Conservation (phyloP, 148 eudicot genomes). For the Vaccinium macrocarpon region DNA sequence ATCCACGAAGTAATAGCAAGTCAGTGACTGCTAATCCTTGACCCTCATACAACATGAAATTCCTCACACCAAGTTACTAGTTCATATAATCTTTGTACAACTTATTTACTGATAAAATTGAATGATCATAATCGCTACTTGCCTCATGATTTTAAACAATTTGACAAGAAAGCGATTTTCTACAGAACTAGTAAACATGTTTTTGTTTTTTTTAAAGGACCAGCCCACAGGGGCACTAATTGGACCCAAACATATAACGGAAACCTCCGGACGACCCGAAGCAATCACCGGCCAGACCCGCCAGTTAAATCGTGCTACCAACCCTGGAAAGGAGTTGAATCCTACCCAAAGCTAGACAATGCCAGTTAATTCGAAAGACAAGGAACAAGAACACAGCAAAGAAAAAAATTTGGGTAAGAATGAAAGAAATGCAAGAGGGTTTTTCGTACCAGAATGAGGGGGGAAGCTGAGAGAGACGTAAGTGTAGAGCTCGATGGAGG, state of each 20-base stretch:
- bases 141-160: background rate
- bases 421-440: background rate
- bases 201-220: background rate
- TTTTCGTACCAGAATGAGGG: slow-evolving; percentile 37
- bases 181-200: background rate
- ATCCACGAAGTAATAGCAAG: background rate
- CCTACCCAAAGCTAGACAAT: background rate
- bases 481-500: slow-evolving; percentile 83
- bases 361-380: background rate
- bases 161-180: background rate
- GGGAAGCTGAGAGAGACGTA: slow-evolving; percentile 54
- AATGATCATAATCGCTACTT: background rate
- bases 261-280: no score
- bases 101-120: background rate
- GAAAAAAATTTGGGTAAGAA: background rate
- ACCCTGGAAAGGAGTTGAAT: no score
- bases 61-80: background rate
- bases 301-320: no score
- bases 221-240: no score
- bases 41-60: background rate
- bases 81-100: background rate
- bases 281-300: no score
- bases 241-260: no score
- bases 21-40: background rate
- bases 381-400: background rate